These are phyloP conservation scores for Polyporus tsugae DNA, from an alignment of 1,284 basidiomycete genomes.

Conservation along the genomic window DNA sequence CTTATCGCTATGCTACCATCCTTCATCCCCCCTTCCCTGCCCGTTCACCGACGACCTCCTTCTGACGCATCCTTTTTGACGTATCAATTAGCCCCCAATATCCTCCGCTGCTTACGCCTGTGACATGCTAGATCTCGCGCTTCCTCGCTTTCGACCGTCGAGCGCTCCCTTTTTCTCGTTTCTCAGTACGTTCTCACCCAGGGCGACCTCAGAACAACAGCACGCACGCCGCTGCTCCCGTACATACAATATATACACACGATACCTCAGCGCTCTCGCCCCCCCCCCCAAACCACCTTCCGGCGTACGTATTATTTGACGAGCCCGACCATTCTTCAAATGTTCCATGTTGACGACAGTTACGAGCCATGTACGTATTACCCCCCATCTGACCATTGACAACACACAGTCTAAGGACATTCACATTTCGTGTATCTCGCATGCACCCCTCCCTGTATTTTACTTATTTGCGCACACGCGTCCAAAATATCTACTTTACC, in stretches of 20 bases:
- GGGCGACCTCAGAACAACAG: background rate
- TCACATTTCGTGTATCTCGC: background rate
- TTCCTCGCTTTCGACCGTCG: background rate
- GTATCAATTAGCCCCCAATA: background rate
- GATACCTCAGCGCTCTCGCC: background rate
- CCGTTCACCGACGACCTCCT: background rate
- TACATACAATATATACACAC: background rate
- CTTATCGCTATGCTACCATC: background rate
- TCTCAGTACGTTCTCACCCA: background rate
- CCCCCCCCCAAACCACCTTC: background rate
- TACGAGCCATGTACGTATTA: background rate
- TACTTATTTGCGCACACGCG: background rate
- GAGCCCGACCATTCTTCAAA: background rate
- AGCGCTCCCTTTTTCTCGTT: background rate
- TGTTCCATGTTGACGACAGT: constrained; percentile 1
- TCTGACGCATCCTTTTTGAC: background rate
- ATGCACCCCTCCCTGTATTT: too few species aligned
- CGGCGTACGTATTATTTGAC: background rate
- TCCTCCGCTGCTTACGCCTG: background rate
- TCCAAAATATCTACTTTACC: background rate
- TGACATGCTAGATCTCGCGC: background rate
- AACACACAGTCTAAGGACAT: background rate
- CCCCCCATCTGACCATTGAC: background rate
- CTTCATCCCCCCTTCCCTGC: background rate
- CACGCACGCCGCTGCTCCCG: background rate